These are phyloP conservation scores for Naganishia antarctica DNA, from an alignment of 768 basidiomycete species.

Conservation along the genomic window DNA sequence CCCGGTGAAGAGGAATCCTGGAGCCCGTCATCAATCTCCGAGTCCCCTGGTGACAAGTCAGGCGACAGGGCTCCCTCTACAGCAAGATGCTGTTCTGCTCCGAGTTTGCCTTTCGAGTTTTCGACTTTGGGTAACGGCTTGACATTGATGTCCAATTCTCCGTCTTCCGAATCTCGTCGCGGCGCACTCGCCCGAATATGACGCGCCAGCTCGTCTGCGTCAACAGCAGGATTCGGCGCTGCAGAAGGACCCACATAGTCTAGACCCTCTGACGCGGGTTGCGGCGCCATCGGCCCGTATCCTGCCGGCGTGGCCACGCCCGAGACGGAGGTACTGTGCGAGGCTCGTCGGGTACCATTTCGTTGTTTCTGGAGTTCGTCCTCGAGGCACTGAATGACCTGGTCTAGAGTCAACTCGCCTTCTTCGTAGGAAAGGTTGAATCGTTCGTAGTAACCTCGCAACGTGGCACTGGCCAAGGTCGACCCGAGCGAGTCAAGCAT, in stretches of 20 bases:
- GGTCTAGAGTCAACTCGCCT: conserved; percentile 71
- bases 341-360: conserved; percentile 66
- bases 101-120: neutral
- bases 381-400: conserved; percentile 81
- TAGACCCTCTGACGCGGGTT: conserved; percentile 40
- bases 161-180: conserved; percentile 24
- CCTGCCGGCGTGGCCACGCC: conserved; percentile 45
- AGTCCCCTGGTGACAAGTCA: conserved; percentile 30
- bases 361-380: conserved; percentile 68
- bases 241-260: conserved; percentile 48
- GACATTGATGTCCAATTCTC: conserved; percentile 27
- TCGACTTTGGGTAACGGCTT: conserved; percentile 29
- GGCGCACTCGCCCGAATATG: conserved; percentile 47
- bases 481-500: conserved; percentile 97
- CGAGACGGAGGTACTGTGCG: conserved; percentile 45
- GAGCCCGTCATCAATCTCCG: conserved; percentile 39
- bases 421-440: conserved; percentile 60
- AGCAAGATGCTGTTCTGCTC: conserved; percentile 15
- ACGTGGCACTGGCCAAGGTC: conserved; percentile 72
- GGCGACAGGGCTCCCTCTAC: conserved; percentile 5
- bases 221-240: conserved; percentile 55
- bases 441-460: conserved; percentile 74
- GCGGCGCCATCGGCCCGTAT: conserved; percentile 45
- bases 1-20: conserved; percentile 14
- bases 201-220: conserved; percentile 51